A percentile compares a stretch with the other conserved stretches of the same genome.
Conservation (phyloP, 2,329 filamentous ascomycete species). For the Trichoderma atroviride region DNA sequence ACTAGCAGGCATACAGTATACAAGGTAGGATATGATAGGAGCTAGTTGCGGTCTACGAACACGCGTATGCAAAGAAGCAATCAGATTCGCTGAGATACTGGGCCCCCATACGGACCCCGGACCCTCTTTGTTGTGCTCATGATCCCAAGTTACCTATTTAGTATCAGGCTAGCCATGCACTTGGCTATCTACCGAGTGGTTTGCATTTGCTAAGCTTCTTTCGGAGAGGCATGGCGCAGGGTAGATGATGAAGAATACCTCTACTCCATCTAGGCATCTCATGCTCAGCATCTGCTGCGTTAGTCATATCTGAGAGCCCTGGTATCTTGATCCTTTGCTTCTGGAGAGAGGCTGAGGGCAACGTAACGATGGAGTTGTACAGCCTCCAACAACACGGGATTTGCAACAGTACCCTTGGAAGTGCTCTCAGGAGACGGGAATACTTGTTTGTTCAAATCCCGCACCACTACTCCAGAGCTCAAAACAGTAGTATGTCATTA, state of each 20-base stretch:
- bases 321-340: neutral
- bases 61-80: conserved; percentile 12
- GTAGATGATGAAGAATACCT: neutral
- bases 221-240: neutral
- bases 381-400: neutral
- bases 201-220: neutral
- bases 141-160: neutral
- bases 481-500: neutral
- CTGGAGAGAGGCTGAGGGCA: neutral
- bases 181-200: neutral
- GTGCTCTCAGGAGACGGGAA: neutral
- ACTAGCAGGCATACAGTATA: neutral
- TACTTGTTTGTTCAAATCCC: neutral
- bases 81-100: conserved; percentile 7
- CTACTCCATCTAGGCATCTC: neutral
- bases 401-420: neutral
- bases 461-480: neutral
- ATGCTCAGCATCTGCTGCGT: neutral
- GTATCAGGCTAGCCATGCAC: conserved; percentile 1
- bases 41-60: neutral
- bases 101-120: neutral
- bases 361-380: neutral
- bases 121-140: neutral
- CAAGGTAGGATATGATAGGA: neutral
- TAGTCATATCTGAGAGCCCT: neutral